Evolutionary conservation across 2,329 filamentous ascomycete species (phyloP).

Genomic region (Botrytis fragariae): DNA sequence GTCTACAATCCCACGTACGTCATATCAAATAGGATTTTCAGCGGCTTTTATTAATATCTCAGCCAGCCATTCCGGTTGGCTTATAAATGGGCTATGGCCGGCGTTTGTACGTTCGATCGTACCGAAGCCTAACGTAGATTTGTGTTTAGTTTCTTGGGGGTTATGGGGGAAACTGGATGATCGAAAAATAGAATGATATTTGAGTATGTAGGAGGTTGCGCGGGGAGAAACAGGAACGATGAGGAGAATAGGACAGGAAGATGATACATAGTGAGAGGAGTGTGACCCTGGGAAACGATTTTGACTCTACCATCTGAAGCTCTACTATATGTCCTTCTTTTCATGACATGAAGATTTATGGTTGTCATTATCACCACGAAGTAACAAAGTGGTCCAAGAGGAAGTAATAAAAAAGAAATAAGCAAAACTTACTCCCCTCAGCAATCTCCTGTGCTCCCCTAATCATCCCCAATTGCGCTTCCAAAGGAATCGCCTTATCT

Average conservation of each 20-base stretch:
- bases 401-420: neutral
- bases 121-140: neutral
- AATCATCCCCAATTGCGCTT: constrained; percentile 41
- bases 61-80: constrained; percentile 24
- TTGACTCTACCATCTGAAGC: neutral
- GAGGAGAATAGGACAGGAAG: neutral
- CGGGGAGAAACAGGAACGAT: neutral
- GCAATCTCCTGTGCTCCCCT: constrained; percentile 22
- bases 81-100: constrained; percentile 32
- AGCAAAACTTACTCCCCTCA: neutral
- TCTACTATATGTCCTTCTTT: neutral
- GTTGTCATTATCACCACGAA: neutral
- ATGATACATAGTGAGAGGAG: neutral
- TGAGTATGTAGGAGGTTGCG: neutral
- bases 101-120: constrained; percentile 26
- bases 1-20: no score
- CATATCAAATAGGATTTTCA: neutral
- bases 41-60: constrained; percentile 18
- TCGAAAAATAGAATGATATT: neutral
- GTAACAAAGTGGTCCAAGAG: constrained; percentile 25
- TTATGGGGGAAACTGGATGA: neutral
- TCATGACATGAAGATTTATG: neutral
- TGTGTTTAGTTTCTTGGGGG: neutral
- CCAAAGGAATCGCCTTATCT: constrained; percentile 41
- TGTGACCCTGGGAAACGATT: neutral